Conservation (phyloP, 352 stramenopile species). For the Achlya hypogyna region DNA sequence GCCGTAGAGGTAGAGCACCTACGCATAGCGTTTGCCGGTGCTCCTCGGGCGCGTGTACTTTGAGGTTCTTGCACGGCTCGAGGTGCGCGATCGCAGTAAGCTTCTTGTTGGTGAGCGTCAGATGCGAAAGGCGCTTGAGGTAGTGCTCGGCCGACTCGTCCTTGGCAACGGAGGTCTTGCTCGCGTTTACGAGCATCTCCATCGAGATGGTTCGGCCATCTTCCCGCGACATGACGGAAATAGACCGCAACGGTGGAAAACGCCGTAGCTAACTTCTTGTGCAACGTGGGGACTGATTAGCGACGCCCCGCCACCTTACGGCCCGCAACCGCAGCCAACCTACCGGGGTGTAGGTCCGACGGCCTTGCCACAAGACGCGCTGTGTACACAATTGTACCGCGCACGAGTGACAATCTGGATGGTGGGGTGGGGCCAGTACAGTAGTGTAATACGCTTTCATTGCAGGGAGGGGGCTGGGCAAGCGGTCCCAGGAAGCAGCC, state of each 20-base stretch:
- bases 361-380: too few species aligned
- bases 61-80: neutral
- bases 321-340: too few species aligned
- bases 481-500: too few species aligned
- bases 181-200: conserved; percentile 48
- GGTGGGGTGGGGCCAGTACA: too few species aligned
- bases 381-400: too few species aligned
- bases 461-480: too few species aligned
- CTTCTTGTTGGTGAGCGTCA: conserved; percentile 50
- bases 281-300: too few species aligned
- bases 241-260: neutral
- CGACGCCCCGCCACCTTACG: too few species aligned
- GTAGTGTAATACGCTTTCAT: too few species aligned
- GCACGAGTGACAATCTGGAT: too few species aligned
- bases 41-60: neutral
- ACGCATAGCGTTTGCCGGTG: neutral
- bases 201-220: conserved; percentile 31
- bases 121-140: conserved; percentile 61
- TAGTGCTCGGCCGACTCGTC: conserved; percentile 52
- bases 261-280: too few species aligned
- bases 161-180: conserved; percentile 60
- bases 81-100: neutral
- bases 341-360: too few species aligned
- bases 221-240: conserved; percentile 3
- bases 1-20: conserved; percentile 70